phyloP scores from a whole-genome alignment of 2,329 filamentous ascomycete genomes.

The Trichoderma simmonsii region DNA sequence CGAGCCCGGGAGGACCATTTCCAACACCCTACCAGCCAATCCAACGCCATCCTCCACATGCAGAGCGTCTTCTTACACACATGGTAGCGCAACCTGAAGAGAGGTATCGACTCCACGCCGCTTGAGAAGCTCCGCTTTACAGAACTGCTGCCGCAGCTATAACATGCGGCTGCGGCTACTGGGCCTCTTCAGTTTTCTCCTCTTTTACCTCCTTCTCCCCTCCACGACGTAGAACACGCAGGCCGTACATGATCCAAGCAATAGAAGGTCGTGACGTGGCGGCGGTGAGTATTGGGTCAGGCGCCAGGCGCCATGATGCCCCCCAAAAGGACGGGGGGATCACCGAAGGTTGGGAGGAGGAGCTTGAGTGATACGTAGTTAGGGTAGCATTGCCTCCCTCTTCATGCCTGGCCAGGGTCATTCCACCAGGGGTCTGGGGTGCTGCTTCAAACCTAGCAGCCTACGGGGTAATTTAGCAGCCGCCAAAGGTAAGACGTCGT shows the following conservation, averaged over 20 bases:
- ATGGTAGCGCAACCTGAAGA: background rate
- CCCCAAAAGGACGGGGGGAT: background rate
- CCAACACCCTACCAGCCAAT: constrained; percentile 1
- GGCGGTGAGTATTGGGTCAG: constrained; percentile 17
- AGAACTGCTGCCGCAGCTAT: background rate
- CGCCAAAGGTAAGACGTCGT: background rate
- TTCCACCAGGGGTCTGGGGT: background rate
- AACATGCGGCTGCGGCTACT: constrained; percentile 2
- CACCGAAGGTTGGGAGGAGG: background rate
- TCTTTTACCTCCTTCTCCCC: constrained; percentile 1
- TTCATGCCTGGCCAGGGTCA: constrained; percentile 7
- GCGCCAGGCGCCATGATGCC: constrained; percentile 10
- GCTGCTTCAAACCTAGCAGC: background rate
- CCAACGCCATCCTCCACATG: background rate
- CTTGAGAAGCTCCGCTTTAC: background rate
- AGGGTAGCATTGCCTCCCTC: constrained; percentile 16
- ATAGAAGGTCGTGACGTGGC: constrained; percentile 18
- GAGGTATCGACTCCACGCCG: constrained; percentile 5
- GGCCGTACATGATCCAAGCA: background rate
- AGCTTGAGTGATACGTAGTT: constrained; percentile 2
- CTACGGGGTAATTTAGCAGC: background rate
- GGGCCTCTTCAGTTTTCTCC: background rate
- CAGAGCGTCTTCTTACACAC: background rate
- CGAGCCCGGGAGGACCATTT: constrained; percentile 5
- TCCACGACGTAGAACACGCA: background rate